Percentiles rank a stretch among this genome's conserved stretches.
Evolutionary conservation across 805 yeast species (phyloP).

Genomic region (Wickerhamomyces chambardii): DNA sequence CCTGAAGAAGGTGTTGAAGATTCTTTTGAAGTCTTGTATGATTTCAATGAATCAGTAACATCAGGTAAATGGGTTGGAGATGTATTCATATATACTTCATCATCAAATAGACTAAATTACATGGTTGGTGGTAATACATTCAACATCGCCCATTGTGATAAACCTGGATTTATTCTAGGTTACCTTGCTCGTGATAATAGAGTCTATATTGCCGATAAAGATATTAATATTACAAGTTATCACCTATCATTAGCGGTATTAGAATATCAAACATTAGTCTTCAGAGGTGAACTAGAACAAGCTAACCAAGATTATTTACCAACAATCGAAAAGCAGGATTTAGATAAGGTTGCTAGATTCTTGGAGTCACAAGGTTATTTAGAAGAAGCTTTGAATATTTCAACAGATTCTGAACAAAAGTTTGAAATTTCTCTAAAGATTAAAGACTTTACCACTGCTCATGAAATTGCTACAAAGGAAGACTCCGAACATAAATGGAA

Average conservation of each 20-base stretch:
- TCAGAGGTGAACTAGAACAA: slow-evolving; percentile 89
- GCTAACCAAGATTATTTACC: slow-evolving; percentile 55
- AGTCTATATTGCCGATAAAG: slow-evolving; percentile 87
- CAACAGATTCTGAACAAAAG: slow-evolving; percentile 84
- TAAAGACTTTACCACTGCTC: slow-evolving; percentile 65
- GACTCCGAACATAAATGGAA: slow-evolving; percentile 75
- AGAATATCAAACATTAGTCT: slow-evolving; percentile 91
- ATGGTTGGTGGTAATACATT: slow-evolving; percentile 91
- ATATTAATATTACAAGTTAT: slow-evolving; percentile 75
- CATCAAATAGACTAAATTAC: slow-evolving; percentile 83
- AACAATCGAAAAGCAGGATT: slow-evolving; percentile 54
- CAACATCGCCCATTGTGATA: slow-evolving; percentile 89
- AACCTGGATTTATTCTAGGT: slow-evolving; percentile 78
- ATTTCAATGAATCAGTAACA: slow-evolving; percentile 70
- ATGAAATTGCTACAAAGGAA: slow-evolving; percentile 48
- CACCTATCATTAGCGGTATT: slow-evolving; percentile 76
- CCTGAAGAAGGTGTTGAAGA: slow-evolving; percentile 86
- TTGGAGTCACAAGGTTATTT: slow-evolving; percentile 87
- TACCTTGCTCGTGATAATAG: slow-evolving; percentile 86
- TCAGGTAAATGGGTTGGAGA: slow-evolving; percentile 98
- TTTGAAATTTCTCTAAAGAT: slow-evolving; percentile 83
- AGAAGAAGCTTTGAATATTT: slow-evolving; percentile 73
- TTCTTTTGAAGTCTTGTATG: slow-evolving; percentile 77
- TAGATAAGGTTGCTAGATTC: slow-evolving; percentile 79
- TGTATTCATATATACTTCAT: slow-evolving; percentile 86